Conservation (phyloP, 495 filamentous ascomycete species). For the Niebla homalea region DNA sequence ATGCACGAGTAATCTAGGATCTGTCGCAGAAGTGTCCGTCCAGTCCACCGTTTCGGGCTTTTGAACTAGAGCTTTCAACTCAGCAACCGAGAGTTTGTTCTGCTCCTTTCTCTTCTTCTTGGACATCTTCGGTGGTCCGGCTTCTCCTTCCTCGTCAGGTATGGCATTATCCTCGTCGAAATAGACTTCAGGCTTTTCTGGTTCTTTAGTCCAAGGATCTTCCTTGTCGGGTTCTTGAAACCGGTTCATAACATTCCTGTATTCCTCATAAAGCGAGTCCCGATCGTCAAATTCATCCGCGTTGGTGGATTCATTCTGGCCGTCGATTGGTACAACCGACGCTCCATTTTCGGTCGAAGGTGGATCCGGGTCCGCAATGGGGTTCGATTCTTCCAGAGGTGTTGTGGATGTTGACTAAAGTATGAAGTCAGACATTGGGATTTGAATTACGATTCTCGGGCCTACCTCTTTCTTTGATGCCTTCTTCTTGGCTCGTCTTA, state of each 20-base stretch:
- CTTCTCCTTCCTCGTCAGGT: constrained; percentile 65
- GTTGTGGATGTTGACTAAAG: constrained; percentile 16
- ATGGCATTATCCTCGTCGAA: constrained; percentile 82
- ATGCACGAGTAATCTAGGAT: constrained; percentile 79
- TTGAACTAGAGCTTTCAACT: constrained; percentile 80
- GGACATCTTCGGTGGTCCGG: constrained; percentile 55
- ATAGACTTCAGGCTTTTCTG: constrained; percentile 76
- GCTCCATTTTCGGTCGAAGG: constrained; percentile 11
- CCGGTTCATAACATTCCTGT: constrained; percentile 62
- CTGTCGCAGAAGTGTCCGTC: constrained; percentile 88
- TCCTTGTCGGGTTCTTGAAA: constrained; percentile 51
- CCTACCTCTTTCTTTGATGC: constrained; percentile 55
- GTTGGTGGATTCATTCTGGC: constrained; percentile 21
- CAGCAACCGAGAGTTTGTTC: constrained; percentile 86
- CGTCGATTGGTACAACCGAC: constrained; percentile 14
- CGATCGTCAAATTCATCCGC: constrained; percentile 40
- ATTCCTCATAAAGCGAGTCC: constrained; percentile 71
- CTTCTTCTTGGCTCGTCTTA: constrained; percentile 82
- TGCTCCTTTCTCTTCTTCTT: constrained; percentile 87
- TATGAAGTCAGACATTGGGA: constrained; percentile 17
- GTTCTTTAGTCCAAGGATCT: constrained; percentile 47
- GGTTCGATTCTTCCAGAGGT: constrained; percentile 15
- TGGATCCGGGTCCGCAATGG: constrained; percentile 15
- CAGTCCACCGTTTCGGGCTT: constrained; percentile 94
- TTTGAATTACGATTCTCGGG: constrained; percentile 9